Base-by-base conservation (phyloP, 371 early-diverging fungal species). In the Gilbertella persicaria region DNA sequence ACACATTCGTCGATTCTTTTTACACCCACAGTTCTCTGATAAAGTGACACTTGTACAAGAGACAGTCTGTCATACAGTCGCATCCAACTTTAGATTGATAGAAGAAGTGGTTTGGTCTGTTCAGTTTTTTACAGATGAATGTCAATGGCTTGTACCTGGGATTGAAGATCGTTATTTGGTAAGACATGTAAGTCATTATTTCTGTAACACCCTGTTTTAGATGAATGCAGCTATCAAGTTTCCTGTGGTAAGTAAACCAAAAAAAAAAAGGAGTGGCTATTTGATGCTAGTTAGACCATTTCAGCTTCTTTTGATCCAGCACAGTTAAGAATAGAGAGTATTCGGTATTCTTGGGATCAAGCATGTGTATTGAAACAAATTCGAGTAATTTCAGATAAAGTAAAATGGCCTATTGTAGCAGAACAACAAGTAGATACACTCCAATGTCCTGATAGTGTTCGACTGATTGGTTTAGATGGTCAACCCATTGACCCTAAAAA, bases 281-380 rank as follows among this genome's bases (percentile, higher is more conserved):
- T 45, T 20, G 8, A 35, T 37, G 17, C 3, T 59, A 7, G 12
- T 17, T 60, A 77, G 78, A 62, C 73, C 10, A 53, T 65, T 19
- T 74, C 78, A 17, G 78, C 62, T 33, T 38, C 45, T 4, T 77
- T 76, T 58, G 58, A 53, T 39, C 29, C 46, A 8, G 45, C 58
- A 13, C 55, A 49, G 5, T n/a, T 58, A 10, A 50, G 58, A 36
- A 77, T 77, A 35, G 41, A 65, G 3, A 50, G 56, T 1, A 52
- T 77, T 45, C 69, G 72, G 5, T 59, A 71, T 25, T 59, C 60
- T 45, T 77, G 78, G 78, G 78, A 77, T 42, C 78, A 77, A 51
- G 78, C 74, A 2, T 66, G 62, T 12, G 64, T 77, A 17, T 56
- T 77, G 40, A 68, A 68, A 35, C 78, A 77, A 41, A 29, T 77